Conservation (phyloP, 2,329 filamentous ascomycete species). For the Xylaria sp. region DNA sequence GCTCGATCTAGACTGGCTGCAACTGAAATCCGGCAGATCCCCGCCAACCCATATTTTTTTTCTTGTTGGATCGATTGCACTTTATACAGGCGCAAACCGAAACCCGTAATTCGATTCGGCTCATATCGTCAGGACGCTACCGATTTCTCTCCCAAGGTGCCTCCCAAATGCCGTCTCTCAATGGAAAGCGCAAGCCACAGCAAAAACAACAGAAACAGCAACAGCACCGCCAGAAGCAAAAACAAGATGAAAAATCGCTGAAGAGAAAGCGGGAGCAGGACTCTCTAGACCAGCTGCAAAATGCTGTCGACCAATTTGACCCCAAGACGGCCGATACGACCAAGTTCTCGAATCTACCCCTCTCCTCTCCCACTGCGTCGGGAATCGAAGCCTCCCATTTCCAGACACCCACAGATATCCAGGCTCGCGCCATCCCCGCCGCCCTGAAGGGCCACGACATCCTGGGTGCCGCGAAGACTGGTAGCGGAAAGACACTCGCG, state of each 20-base stretch:
- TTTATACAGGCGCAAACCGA: neutral
- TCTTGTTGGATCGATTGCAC: conserved; percentile 3
- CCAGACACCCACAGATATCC: conserved; percentile 90
- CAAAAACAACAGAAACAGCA: conserved; percentile 8
- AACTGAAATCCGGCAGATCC: conserved; percentile 42
- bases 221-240: conserved; percentile 46
- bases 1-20: conserved; percentile 19
- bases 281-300: conserved; percentile 55
- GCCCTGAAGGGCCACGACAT: conserved; percentile 78
- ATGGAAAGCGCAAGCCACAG: conserved; percentile 39
- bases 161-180: conserved; percentile 43
- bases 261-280: conserved; percentile 58
- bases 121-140: conserved; percentile 5
- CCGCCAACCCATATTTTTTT: conserved; percentile 45
- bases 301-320: conserved; percentile 61
- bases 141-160: neutral
- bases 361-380: conserved; percentile 81
- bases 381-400: conserved; percentile 91
- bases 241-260: conserved; percentile 50
- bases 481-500: conserved; percentile 93
- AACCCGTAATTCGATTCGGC: neutral
- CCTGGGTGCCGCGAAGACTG: conserved; percentile 93
- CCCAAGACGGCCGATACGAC: conserved; percentile 68
- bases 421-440: conserved; percentile 86
- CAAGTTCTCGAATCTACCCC: conserved; percentile 84